Conservation (phyloP, 1,284 basidiomycete species). For the Cryptococcus sp. region DNA sequence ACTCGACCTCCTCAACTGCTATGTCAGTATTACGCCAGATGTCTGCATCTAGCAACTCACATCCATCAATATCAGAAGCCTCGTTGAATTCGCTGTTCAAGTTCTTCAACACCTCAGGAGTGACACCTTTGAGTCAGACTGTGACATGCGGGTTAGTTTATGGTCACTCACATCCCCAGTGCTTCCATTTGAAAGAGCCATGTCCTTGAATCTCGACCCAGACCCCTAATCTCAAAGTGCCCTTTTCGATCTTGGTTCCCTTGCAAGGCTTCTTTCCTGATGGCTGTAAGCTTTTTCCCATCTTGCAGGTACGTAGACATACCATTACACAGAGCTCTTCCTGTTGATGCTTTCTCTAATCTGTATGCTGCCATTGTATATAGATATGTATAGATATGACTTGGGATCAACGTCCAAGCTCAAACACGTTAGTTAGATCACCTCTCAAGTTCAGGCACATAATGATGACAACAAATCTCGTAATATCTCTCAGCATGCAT, state of each 20-base stretch:
- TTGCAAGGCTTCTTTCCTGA: constrained; percentile 60
- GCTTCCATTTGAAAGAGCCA: constrained; percentile 58
- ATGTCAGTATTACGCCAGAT: not conserved
- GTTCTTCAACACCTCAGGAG: constrained; percentile 64
- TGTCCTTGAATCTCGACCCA: constrained; percentile 71
- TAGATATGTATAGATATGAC: too few species aligned
- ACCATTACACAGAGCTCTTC: constrained; percentile 80
- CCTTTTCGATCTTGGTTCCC: constrained; percentile 71
- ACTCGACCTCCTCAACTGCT: not conserved
- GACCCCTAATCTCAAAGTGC: constrained; percentile 66
- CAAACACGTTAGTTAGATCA: too few species aligned
- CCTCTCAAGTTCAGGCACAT: too few species aligned
- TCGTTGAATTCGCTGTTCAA: constrained; percentile 62
- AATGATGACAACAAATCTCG: too few species aligned
- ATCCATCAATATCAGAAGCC: constrained; percentile 53
- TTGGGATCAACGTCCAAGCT: too few species aligned
- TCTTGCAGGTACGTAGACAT: not conserved
- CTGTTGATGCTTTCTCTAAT: constrained; percentile 55
- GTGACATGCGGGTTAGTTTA: constrained; percentile 56
- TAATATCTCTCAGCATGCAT: too few species aligned
- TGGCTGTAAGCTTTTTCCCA: not conserved
- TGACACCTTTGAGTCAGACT: constrained; percentile 64
- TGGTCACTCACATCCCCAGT: constrained; percentile 34
- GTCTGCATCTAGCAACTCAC: constrained; percentile 10
- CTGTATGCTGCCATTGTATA: constrained; percentile 54